Evolutionary conservation across 108 stramenopile species (phyloP).

Genomic region (Skeletonema menzelii): DNA sequence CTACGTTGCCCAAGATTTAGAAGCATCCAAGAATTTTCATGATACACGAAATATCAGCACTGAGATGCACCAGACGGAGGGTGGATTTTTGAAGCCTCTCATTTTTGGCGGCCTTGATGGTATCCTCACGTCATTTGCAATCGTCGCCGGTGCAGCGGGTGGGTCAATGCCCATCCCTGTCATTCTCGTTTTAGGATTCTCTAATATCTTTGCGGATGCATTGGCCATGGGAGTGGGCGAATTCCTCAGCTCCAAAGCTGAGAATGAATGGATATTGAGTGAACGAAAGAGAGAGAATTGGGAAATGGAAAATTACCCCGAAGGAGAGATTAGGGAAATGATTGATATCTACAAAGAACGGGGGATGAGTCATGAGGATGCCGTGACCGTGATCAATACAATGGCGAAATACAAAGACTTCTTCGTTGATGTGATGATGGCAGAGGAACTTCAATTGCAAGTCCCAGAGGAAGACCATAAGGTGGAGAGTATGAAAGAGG

Average conservation of each 20-base stretch:
- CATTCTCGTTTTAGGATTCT: slow-evolving; percentile 95
- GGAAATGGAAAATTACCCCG: slow-evolving; percentile 95
- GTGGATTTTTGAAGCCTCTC: slow-evolving; percentile 81
- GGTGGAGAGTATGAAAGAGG: slow-evolving; percentile 86
- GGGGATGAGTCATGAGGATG: slow-evolving; percentile 86
- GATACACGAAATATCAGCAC: slow-evolving; percentile 51
- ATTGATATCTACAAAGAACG: slow-evolving; percentile 81
- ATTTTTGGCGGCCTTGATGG: slow-evolving; percentile 99
- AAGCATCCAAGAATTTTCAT: slow-evolving; percentile 76
- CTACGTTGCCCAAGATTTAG: slow-evolving; percentile 59
- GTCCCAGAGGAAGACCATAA: slow-evolving; percentile 92
- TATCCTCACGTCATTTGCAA: slow-evolving; percentile 96
- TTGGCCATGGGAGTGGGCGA: slow-evolving; percentile 98
- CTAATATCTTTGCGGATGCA: slow-evolving; percentile 97
- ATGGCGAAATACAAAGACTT: slow-evolving; percentile 96
- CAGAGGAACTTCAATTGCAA: slow-evolving; percentile 92
- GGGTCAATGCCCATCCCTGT: slow-evolving; percentile 78
- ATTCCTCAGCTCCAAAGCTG: slow-evolving; percentile 94
- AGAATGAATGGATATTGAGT: slow-evolving; percentile 93
- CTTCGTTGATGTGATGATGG: slow-evolving; percentile 98
- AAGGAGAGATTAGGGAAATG: slow-evolving; percentile 95
- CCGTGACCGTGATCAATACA: slow-evolving; percentile 79
- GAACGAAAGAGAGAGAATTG: slow-evolving; percentile 92
- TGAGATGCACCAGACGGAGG: slow-evolving; percentile 77
- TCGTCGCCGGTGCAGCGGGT: slow-evolving; percentile 97